These are phyloP conservation scores for Volvox reticuliferus DNA, from an alignment of 139 green algal species.

Conservation along the genomic window DNA sequence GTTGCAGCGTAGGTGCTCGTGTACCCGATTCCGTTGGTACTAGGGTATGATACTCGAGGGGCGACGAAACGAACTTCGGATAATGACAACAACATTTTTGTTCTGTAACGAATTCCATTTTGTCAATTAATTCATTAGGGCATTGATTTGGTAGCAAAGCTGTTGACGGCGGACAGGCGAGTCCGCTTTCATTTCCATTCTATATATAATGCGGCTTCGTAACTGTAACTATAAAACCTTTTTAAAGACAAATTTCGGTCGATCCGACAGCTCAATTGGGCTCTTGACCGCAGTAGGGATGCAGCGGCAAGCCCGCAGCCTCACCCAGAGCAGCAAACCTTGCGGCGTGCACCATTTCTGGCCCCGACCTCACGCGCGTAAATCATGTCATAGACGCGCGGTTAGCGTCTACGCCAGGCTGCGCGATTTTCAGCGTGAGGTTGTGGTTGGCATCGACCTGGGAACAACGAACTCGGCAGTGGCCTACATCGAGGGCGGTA, in stretches of 20 bases:
- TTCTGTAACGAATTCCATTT: not conserved
- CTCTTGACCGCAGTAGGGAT: not conserved
- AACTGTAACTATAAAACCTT: too few relatives aligned
- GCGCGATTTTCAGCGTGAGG: conserved; percentile 45
- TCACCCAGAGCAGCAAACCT: not conserved
- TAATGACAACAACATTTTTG: not conserved
- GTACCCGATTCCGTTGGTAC: not conserved
- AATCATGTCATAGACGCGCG: not conserved
- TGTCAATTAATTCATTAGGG: not conserved
- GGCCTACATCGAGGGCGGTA: conserved; percentile 74
- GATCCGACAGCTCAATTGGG: too few relatives aligned
- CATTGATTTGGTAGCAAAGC: too few relatives aligned
- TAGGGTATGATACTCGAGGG: too few relatives aligned
- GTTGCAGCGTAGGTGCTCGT: not conserved
- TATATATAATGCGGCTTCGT: too few relatives aligned
- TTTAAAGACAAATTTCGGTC: too few relatives aligned
- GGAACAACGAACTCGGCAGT: conserved; percentile 97
- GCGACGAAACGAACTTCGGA: not conserved
- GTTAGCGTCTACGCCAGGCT: not conserved
- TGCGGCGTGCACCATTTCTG: not conserved
- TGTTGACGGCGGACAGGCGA: too few relatives aligned
- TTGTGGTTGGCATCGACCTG: conserved; percentile 95
- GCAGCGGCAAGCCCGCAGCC: not conserved
- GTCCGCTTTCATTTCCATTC: too few relatives aligned
- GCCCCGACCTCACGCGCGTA: not conserved